Percentiles rank a stretch among this genome's conserved stretches.
These are phyloP conservation scores for Solanum hybrid DNA, from an alignment of 305 asterid genomes.

Conservation along the genomic window DNA sequence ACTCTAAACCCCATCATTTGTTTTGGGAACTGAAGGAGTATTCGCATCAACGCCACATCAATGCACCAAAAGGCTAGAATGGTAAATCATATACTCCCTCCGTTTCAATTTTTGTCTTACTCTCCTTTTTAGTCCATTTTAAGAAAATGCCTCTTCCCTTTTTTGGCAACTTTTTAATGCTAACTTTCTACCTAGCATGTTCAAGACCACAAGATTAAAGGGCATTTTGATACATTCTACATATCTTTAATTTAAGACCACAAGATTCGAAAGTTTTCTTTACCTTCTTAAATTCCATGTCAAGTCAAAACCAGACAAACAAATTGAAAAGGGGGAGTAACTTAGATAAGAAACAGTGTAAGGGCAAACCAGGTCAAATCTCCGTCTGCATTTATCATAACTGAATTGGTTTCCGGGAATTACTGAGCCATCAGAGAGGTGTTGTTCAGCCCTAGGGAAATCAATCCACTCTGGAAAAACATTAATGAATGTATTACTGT, in stretches of 20 bases:
- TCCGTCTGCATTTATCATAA: conserved; percentile 93
- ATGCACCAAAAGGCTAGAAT: not conserved
- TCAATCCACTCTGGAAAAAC: conserved; percentile 87
- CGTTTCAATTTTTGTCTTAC: not conserved
- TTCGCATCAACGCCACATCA: not conserved
- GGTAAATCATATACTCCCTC: not conserved
- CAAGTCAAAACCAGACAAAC: not conserved
- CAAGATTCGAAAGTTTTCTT: not conserved
- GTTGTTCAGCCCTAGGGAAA: conserved; percentile 86
- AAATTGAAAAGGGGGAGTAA: not conserved
- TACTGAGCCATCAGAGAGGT: conserved; percentile 71
- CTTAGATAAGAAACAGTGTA: not conserved
- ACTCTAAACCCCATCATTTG: not conserved
- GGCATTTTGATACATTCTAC: not conserved
- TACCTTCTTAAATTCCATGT: not conserved
- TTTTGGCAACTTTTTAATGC: not conserved
- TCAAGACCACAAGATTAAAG: not conserved
- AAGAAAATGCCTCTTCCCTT: not conserved
- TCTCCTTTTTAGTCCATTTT: not conserved
- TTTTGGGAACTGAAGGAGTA: not conserved
- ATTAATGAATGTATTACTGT: conserved; percentile 6
- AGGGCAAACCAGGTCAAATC: conserved; percentile 84
- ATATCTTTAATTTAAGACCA: not conserved
- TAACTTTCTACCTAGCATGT: not conserved
- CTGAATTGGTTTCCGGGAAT: conserved; percentile 71